A percentile compares a stretch with the other conserved stretches of the same genome.
Conservation (phyloP, 805 yeast genomes). For the Myxozyma geophila region DNA sequence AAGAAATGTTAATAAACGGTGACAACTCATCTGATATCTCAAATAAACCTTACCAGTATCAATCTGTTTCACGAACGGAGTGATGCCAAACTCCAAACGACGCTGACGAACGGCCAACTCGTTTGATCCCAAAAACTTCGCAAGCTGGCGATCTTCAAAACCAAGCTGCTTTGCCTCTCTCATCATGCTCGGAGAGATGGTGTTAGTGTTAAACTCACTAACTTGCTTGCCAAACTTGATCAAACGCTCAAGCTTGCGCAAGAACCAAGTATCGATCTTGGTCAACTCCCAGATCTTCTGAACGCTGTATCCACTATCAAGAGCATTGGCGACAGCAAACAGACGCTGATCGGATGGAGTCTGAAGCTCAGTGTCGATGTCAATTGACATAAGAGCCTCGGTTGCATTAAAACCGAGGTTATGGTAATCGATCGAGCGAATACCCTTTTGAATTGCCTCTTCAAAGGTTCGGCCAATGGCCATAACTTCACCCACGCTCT, state of each 20-base stretch:
- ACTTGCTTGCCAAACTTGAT: constrained; percentile 67
- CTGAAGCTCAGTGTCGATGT: constrained; percentile 88
- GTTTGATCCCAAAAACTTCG: constrained; percentile 82
- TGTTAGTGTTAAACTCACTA: constrained; percentile 42
- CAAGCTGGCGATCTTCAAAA: constrained; percentile 95
- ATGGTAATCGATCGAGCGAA: constrained; percentile 93
- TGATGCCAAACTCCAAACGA: constrained; percentile 82
- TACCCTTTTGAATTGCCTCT: constrained; percentile 97
- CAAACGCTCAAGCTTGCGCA: constrained; percentile 78
- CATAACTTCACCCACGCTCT: constrained; percentile 99
- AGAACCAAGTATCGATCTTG: constrained; percentile 94
- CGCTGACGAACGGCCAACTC: constrained; percentile 90
- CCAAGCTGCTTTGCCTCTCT: constrained; percentile 95
- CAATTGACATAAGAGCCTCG: constrained; percentile 83
- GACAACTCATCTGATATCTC: too few relatives aligned
- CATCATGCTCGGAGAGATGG: constrained; percentile 64
- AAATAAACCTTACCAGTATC: constrained; percentile 65
- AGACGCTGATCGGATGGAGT: constrained; percentile 97
- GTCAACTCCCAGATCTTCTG: constrained; percentile 91
- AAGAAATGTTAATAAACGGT: background rate
- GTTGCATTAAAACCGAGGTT: constrained; percentile 90
- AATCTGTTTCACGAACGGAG: constrained; percentile 93
- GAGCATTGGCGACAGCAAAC: constrained; percentile 95
- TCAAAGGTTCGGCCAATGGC: constrained; percentile 96
- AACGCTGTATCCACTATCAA: constrained; percentile 84